phyloP scores from a whole-genome alignment of 129 eudicot genomes.

The Pseudognaphalium luteoalbum region DNA sequence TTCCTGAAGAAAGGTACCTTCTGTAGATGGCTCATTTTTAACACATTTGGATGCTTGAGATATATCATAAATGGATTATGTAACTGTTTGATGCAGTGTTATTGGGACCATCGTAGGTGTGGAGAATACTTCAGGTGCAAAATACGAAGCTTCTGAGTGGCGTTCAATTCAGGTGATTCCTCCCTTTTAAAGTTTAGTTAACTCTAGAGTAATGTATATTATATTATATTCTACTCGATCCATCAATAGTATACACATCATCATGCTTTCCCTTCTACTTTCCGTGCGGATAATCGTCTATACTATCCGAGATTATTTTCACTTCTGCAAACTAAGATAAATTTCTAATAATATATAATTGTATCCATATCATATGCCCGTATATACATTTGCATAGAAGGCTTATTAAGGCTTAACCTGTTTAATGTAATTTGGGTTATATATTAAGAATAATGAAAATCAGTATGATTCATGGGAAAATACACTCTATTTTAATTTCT shows the following conservation, averaged over 20 bases:
- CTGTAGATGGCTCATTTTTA: constrained; percentile 13
- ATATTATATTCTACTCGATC: neutral
- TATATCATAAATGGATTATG: neutral
- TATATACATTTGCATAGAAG: too few relatives aligned
- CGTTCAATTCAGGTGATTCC: neutral
- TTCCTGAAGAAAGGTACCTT: constrained; percentile 88
- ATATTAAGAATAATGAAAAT: too few relatives aligned
- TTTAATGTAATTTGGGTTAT: too few relatives aligned
- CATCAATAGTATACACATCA: neutral
- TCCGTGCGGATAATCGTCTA: neutral
- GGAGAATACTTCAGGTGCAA: neutral
- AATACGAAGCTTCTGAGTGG: neutral
- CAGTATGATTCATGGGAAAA: too few relatives aligned
- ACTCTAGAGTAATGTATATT: neutral
- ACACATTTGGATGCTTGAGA: neutral
- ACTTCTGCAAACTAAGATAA: too few relatives aligned
- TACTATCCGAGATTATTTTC: neutral
- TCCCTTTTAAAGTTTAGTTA: neutral
- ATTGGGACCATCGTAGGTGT: neutral
- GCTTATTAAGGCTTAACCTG: too few relatives aligned
- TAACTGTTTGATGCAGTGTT: neutral
- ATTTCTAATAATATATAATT: too few relatives aligned
- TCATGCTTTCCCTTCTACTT: neutral
- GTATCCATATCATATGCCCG: too few relatives aligned
- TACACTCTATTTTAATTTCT: too few relatives aligned